Base-by-base conservation (phyloP, 768 basidiomycete genomes). In the Lactarius indigo region DNA sequence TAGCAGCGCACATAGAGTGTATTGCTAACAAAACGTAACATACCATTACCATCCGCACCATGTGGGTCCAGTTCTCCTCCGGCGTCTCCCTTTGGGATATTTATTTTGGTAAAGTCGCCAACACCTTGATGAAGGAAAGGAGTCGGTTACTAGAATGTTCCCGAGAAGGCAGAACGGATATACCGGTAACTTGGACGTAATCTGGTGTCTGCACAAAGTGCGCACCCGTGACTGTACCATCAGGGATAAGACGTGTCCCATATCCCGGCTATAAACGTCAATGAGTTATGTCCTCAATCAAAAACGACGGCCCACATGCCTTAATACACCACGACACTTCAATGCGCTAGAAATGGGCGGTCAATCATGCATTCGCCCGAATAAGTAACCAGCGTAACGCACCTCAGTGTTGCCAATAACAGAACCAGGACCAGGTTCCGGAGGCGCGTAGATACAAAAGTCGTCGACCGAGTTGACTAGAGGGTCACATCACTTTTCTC, bases 181-280 rank as follows among this genome's bases (percentile, higher is more conserved):
- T 28, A 70, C 67, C 69, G 63, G 67, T 68, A 50, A 70, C 28
- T 59, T 70, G 90, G 39, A 91, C 80, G 74, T 86, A 92, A 74
- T 88, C 87, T n/a, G 89, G 86, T 0, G 91, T 90, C 68, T 84
- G 80, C 5, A 91, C 81, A 73, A 90, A 84, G 73, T 88, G 89
- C 20, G 84, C 88, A 59, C 86, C 86, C 1, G 78, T 79, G 71
- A 91, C 84, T n/a, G 87, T 77, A 35, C 88, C 91, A 61, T 86
- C 83, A 13, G 90, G 91, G 68, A 93, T 90, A 70, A 89, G 73
- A 58, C 85, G 86, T 17, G 84, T 82, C 35, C 89, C 89, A 57
- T 85, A 81, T 42, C 83, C 84, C 69, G 77, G 74, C 86, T 88
- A 64, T 56, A 33, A 37, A 42, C 6, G 33, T 42, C 37, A 15